A percentile compares a stretch with the other conserved stretches of the same genome.
Conservation (phyloP, 2,329 filamentous ascomycete species). For the Pseudogymnoascus sp. region DNA sequence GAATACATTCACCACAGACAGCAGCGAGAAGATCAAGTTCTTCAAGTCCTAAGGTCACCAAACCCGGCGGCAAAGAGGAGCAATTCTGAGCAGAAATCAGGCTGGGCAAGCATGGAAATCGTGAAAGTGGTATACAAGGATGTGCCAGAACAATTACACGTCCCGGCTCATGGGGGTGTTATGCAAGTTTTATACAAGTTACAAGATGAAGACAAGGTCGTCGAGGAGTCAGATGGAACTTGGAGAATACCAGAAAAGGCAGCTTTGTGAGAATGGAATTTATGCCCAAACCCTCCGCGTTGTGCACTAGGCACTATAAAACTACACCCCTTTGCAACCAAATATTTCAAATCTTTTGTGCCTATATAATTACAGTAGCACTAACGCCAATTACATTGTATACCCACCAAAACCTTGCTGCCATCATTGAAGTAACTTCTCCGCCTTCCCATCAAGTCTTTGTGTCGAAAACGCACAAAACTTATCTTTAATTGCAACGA, state of each 20-base stretch:
- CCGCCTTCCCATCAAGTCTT: conserved; percentile 42
- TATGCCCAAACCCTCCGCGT: background rate
- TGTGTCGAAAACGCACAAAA: conserved; percentile 82
- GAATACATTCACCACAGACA: conserved; percentile 81
- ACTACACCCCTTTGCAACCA: background rate
- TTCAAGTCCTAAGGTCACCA: conserved; percentile 50
- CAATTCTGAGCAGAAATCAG: conserved; percentile 9
- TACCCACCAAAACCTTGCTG: background rate
- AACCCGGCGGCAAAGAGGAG: conserved; percentile 23
- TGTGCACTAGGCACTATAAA: background rate
- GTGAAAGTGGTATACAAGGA: conserved; percentile 83
- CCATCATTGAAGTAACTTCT: conserved; percentile 22
- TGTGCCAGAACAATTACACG: conserved; percentile 66
- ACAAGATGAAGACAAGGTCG: conserved; percentile 61
- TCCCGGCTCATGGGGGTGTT: conserved; percentile 68
- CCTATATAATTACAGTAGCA: conserved; percentile 2
- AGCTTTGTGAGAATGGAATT: conserved; percentile 29
- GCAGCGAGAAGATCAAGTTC: conserved; percentile 70
- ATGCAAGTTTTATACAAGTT: conserved; percentile 75
- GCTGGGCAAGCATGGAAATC: conserved; percentile 68
- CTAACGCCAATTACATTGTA: conserved; percentile 4
- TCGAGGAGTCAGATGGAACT: conserved; percentile 29
- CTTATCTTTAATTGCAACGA: conserved; percentile 89
- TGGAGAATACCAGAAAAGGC: conserved; percentile 40
- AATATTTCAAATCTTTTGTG: background rate